Base-by-base conservation (phyloP, 345 rosid species). In the Atalantia buxifolia region DNA sequence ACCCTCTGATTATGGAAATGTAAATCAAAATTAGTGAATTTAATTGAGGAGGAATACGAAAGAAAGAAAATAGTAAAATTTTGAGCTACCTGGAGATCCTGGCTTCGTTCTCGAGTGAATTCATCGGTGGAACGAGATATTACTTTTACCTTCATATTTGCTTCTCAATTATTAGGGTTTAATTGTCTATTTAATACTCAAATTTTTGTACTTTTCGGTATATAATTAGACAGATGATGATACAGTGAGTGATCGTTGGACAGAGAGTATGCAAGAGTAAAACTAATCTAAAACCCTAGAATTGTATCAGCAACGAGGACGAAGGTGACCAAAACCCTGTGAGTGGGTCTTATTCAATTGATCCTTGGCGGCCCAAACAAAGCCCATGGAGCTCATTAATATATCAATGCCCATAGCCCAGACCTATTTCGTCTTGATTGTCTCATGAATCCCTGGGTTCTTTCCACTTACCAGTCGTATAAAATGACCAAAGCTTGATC, bases 91-190 rank as follows among this genome's bases (percentile, higher is more conserved):
- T 91, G 98, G 40, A 96, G 94, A 76, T 96, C 99, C 66, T 94
- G 92, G 87, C 99, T 94, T 80, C 99, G 86, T 74, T 94, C 99
- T 76, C 99, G 91, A 72, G 98, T 96, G 89, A 90, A 96, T 69
- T 94, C 98, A 79, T 96, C 98, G 5, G 85, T 81, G 3, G 98
- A 88, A 59, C 98, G 91, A 10, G 99, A 96, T 74, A 96, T 89
- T 42, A 86, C 90, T 85, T 94, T 94, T 31, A 96, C 91, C 85
- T 87, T 94, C 98, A 96, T 92, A 6, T 72, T 48, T 13, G 31
- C 33, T 75, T 12, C 50, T 59, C 21, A 1, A 16, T 35, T 35
- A 59, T 73, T 13, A 75, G 13, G 31, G 36, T 64, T 14, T 30
- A 48, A 28, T 45, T 28, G 36, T 2, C 27, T 21, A 27, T 2